Evolutionary conservation across 2,329 filamentous ascomycete genomes (phyloP), one percentile per base, ranked within the genome.

Genomic region (Fusarium graminum): DNA sequence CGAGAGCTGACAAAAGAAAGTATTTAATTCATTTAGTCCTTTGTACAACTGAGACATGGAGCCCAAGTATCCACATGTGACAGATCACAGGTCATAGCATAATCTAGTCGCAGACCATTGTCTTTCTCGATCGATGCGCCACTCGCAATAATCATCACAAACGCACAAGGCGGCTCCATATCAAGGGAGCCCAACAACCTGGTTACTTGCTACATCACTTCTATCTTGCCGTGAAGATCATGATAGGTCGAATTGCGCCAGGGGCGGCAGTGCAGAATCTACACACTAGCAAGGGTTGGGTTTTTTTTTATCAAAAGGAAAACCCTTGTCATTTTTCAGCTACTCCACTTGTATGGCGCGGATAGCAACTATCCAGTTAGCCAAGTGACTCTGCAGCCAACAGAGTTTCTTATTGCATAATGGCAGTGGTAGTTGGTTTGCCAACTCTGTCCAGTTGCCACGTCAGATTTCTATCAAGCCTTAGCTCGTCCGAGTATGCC

Each of bases 31-130:
- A 42, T 3, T 14, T 30, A 14, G 29, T 36, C 28, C 52, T 42
- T 52, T 41, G 2, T 13, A 11, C 6, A 56, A 52, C 52, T 56
- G 52, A 56, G 52, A 56, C 52, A 56, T 52, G 4, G 7, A 11
- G 38, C 25, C 29, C 29, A 14, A 12, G 17, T 36, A 9, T 4
- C 13, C 26, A 38, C 16, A 36, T 56, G 29, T 42, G 52, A 34
- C 2, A 42, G 5, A 42, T 52, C 38, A 42, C 52, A 41, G 29
- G 38, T 36, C 46, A 42, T 25, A 43, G 38, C 52, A 16, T 13
- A 42, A 43, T 43, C 29, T 34, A 9, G 22, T n/a, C 19, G 34
- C n/a, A 52, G 14, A 41, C 19, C 16, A 36, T 52, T n/a, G 38
- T 38, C 9, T 56, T 46, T 6, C 25, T 38, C 30, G 52, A 41